Percentiles rank a stretch among this genome's conserved stretches.
Conservation (phyloP, 1,139 yeast genomes). For the Pneumocystis sp. region DNA sequence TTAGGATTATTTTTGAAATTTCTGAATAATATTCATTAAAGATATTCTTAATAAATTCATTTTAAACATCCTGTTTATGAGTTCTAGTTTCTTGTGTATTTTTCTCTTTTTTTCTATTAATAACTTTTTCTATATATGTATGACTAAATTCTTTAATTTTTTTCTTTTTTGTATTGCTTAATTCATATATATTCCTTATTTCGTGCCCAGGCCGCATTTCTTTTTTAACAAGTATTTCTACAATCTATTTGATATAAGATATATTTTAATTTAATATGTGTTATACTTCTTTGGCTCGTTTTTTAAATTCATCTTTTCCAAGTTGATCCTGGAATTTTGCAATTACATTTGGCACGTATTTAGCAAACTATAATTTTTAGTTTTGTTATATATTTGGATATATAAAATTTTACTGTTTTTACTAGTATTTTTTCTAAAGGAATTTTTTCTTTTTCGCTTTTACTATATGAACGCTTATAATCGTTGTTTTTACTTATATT, state of each 20-base stretch:
- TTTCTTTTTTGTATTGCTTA: constrained; percentile 46
- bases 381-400: background rate
- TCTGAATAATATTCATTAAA: background rate
- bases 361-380: constrained; percentile 36
- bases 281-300: constrained; percentile 60
- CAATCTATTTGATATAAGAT: constrained; percentile 9
- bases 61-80: constrained; percentile 6
- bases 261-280: constrained; percentile 31
- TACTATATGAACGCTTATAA: constrained; percentile 13
- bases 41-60: background rate
- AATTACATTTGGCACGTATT: constrained; percentile 63
- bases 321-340: constrained; percentile 44
- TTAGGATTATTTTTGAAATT: background rate
- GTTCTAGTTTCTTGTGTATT: constrained; percentile 20
- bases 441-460: constrained; percentile 14
- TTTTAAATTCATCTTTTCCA: constrained; percentile 60
- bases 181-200: constrained; percentile 29
- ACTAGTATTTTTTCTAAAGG: background rate
- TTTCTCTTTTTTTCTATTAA: constrained; percentile 28
- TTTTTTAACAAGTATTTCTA: constrained; percentile 17
- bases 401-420: background rate
- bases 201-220: constrained; percentile 17
- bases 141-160: constrained; percentile 54
- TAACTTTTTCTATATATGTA: constrained; percentile 59
- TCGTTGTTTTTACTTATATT: constrained; percentile 14